Base-by-base conservation (phyloP, 2,329 filamentous ascomycete genomes). In the Mycosphaerella sp. region DNA sequence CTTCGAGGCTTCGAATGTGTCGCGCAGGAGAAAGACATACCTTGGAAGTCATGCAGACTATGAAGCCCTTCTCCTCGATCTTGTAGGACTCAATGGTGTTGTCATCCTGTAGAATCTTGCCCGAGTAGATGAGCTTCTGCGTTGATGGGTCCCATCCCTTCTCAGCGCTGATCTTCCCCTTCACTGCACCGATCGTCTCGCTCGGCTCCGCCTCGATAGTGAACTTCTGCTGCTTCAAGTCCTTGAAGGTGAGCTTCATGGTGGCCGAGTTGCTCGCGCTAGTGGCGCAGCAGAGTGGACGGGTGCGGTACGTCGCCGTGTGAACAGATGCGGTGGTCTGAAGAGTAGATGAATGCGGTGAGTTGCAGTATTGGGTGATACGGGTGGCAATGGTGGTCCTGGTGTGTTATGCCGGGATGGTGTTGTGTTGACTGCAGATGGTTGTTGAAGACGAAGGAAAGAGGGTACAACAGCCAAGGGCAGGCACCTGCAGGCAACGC, bases 141-240 rank as follows among this genome's bases (percentile, higher is more conserved):
- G 84, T 80, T 68, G 89, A 83, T 47, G 87, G 82, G 58, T 95
- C 91, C 89, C 92, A 97, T 73, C 90, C 89, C 76, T 96, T 96
- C 73, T 95, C 91, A 60, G 83, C 79, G 32, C 85, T 81, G 64
- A 98, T 95, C 78, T 93, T 95, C 70, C 88, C 83, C 80, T 98
- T 98, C 69, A 98, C 83, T 58, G 86, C 77, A 59, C 86, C 88
- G 71, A 98, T 87, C 72, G 89, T 87, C 71, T 96, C 91, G 62
- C 87, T 85, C 60, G 91, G 89, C 73, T 97, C 91, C 69, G 90
- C 89, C 65, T 97, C 92, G 78, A 98, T 87, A 69, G 85, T 84
- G 76, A 98, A 98, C 79, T 96, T 96, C 73, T 96, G 88, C 75
- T 97, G 93, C 80, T 96, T 97, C 69, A 98, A 81, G 78, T 98